Evolutionary conservation across 441 rosid species (phyloP).

Genomic region (Croton laevigatus): DNA sequence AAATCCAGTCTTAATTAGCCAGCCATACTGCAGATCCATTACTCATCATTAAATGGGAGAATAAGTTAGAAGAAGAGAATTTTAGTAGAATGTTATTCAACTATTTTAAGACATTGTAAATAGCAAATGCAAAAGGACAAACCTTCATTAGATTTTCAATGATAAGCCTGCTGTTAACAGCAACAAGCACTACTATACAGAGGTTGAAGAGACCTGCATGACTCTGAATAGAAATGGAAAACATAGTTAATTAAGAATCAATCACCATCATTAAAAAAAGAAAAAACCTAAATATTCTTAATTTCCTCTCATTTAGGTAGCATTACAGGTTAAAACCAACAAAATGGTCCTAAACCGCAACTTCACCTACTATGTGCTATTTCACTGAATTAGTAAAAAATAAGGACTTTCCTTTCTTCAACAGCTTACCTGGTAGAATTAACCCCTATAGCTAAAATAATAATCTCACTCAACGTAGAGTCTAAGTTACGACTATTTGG

Average conservation of each 20-base stretch:
- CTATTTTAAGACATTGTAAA: background rate
- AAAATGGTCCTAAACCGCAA: conserved; percentile 3
- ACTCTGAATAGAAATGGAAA: conserved; percentile 53
- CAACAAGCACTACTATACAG: conserved; percentile 92
- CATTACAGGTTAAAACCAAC: conserved; percentile 3
- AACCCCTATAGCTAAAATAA: background rate
- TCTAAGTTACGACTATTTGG: background rate
- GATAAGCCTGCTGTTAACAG: conserved; percentile 96
- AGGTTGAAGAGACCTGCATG: conserved; percentile 99
- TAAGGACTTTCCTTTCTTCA: background rate
- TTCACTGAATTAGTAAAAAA: conserved; percentile 8
- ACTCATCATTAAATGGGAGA: background rate
- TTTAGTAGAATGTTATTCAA: background rate
- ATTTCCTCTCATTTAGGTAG: background rate
- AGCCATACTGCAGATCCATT: conserved; percentile 71
- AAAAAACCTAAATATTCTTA: background rate
- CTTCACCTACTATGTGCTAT: background rate
- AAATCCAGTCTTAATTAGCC: conserved; percentile 81
- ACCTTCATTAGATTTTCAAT: conserved; percentile 97
- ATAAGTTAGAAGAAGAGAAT: background rate
- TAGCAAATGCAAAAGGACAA: background rate
- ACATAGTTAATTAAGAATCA: background rate
- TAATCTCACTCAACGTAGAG: background rate
- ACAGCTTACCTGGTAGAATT: background rate
- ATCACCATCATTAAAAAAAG: no score